Evolutionary conservation across 805 yeast species (phyloP).

Genomic region (Scheffersomyces ergatensis): DNA sequence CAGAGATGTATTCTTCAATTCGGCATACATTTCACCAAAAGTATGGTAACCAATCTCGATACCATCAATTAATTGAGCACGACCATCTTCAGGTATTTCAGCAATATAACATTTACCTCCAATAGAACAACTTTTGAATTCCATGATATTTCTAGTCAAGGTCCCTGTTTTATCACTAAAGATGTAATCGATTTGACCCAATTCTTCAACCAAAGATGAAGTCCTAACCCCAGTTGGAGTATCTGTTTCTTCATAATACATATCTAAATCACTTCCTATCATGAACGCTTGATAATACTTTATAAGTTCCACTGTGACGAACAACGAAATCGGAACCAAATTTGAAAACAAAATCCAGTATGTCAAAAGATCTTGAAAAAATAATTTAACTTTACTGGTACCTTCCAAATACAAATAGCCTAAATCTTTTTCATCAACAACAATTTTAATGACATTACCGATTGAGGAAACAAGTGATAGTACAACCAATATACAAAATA

Average conservation of each 20-base stretch:
- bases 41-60: conserved; percentile 76
- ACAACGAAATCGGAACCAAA: conserved; percentile 94
- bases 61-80: conserved; percentile 70
- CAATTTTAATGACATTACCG: conserved; percentile 79
- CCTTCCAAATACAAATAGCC: conserved; percentile 69
- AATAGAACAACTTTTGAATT: conserved; percentile 87
- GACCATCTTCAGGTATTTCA: conserved; percentile 87
- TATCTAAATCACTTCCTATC: conserved; percentile 91
- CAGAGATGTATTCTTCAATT: conserved; percentile 41
- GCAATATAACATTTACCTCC: conserved; percentile 88
- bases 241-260: conserved; percentile 83
- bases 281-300: conserved; percentile 93
- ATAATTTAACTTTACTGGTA: conserved; percentile 63
- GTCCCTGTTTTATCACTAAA: conserved; percentile 99
- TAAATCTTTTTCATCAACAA: conserved; percentile 50
- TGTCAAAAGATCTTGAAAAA: conserved; percentile 85
- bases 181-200: conserved; percentile 94
- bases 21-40: conserved; percentile 59
- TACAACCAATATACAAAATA: conserved; percentile 75
- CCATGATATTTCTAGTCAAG: conserved; percentile 93
- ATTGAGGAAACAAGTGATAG: conserved; percentile 78
- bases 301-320: conserved; percentile 94
- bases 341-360: conserved; percentile 96
- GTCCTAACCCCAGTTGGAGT: conserved; percentile 96
- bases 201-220: conserved; percentile 91